Conservation (phyloP, 2,329 filamentous ascomycete species). For the Periconia macrospinosa region DNA sequence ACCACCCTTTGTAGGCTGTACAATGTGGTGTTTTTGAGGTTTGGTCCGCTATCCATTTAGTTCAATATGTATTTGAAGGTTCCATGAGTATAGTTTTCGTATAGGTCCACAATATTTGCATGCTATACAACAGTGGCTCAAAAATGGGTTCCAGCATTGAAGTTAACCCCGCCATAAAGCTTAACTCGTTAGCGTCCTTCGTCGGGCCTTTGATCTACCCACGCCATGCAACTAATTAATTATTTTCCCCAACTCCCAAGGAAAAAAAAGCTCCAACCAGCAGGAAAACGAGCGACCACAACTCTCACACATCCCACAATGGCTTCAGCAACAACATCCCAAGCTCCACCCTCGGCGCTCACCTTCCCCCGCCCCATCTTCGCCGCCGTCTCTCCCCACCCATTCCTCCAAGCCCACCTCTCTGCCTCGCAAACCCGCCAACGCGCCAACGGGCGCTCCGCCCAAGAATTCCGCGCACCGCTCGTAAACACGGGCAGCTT, state of each 20-base stretch:
- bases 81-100: too few species aligned
- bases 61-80: too few species aligned
- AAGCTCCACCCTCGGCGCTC: constrained; percentile 36
- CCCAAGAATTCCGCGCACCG: constrained; percentile 70
- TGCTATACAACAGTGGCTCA: too few species aligned
- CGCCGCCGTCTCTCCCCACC: constrained; percentile 84
- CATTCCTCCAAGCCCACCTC: constrained; percentile 88
- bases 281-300: neutral
- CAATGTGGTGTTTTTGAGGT: too few species aligned
- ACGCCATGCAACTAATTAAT: too few species aligned
- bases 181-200: too few species aligned
- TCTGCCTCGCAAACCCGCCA: constrained; percentile 56
- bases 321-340: constrained; percentile 20
- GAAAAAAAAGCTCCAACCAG: neutral
- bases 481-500: constrained; percentile 81
- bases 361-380: constrained; percentile 70
- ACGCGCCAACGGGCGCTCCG: constrained; percentile 79
- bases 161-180: too few species aligned
- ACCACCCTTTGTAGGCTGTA: too few species aligned
- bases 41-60: too few species aligned
- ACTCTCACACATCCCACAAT: constrained; percentile 11
- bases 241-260: neutral
- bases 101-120: too few species aligned
- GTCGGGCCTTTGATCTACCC: too few species aligned
- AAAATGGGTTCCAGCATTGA: too few species aligned